Evolutionary conservation across 352 stramenopile genomes (phyloP).

Genomic region (Phytopythium oedochilum): DNA sequence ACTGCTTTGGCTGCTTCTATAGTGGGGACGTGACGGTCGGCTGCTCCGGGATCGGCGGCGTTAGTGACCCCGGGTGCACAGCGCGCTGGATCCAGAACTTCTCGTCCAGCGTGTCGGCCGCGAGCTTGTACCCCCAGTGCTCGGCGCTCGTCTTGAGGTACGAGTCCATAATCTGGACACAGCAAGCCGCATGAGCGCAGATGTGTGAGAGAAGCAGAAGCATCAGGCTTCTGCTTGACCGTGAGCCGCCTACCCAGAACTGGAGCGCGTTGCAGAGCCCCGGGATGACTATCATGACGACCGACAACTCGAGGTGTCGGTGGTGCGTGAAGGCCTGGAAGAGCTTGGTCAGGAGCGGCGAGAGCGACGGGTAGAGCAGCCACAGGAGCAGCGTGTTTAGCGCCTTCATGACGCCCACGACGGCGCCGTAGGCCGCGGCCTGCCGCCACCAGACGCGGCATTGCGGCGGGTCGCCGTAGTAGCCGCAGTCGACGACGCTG

Average conservation of each 20-base stretch:
- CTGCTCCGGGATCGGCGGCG: constrained; percentile 3
- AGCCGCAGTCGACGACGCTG: constrained; percentile 47
- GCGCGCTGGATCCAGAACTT: constrained; percentile 23
- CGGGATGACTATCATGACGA: constrained; percentile 77
- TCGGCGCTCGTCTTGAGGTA: constrained; percentile 46
- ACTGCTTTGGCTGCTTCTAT: too few species aligned
- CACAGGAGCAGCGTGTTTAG: constrained; percentile 35
- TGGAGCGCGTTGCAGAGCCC: constrained; percentile 64
- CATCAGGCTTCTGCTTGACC: not conserved
- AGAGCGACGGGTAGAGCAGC: constrained; percentile 37
- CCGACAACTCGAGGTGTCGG: constrained; percentile 61
- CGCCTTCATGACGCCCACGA: constrained; percentile 52
- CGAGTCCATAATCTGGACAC: constrained; percentile 59
- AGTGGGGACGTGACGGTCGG: constrained; percentile 2
- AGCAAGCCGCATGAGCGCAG: too few species aligned
- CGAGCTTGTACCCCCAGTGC: constrained; percentile 36
- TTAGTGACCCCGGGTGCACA: not conserved
- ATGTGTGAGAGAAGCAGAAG: not conserved
- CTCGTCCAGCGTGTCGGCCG: constrained; percentile 20
- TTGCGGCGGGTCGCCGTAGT: constrained; percentile 65
- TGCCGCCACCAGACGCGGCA: constrained; percentile 55
- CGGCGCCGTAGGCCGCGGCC: constrained; percentile 34
- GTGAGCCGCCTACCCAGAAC: constrained; percentile 46
- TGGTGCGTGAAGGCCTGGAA: constrained; percentile 54
- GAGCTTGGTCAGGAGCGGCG: constrained; percentile 30